Evolutionary conservation across 257 asterid species (phyloP).

Genomic region (Nicotiana obtusifolia): DNA sequence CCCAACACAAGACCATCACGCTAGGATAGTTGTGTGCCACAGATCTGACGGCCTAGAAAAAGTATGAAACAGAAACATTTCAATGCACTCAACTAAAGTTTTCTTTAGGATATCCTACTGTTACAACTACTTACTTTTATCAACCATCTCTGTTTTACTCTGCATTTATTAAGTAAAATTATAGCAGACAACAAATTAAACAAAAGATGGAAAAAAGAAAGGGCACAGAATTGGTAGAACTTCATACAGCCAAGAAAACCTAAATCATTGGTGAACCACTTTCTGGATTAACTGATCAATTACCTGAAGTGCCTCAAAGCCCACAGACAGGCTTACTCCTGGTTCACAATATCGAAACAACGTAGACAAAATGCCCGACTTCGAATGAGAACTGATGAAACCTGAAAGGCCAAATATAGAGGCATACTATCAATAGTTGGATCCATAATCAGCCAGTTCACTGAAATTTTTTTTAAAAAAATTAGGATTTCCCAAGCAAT

Average conservation of each 20-base stretch:
- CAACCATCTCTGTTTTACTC: neutral
- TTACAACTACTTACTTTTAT: no score
- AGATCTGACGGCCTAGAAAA: constrained; percentile 81
- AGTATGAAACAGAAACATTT: constrained; percentile 15
- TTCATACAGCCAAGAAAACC: neutral
- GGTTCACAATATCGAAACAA: constrained; percentile 57
- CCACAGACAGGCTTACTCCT: constrained; percentile 43
- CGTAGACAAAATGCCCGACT: constrained; percentile 51
- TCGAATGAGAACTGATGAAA: constrained; percentile 36
- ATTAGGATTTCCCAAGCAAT: neutral
- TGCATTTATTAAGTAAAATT: neutral
- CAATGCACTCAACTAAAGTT: neutral
- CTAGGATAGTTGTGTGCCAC: constrained; percentile 90
- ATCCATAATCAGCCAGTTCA: neutral
- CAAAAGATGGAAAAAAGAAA: neutral
- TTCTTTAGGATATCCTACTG: no score
- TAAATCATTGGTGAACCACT: constrained; percentile 1
- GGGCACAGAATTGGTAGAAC: neutral
- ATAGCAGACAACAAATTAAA: neutral
- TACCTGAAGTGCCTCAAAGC: constrained; percentile 94
- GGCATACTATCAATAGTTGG: neutral
- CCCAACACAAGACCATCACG: constrained; percentile 65
- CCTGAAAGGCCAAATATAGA: constrained; percentile 42
- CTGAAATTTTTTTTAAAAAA: neutral
- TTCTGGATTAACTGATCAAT: neutral